Percentiles rank a stretch among this genome's conserved stretches.
phyloP scores from a whole-genome alignment of 441 rosid genomes.

The Aleurites moluccanus region DNA sequence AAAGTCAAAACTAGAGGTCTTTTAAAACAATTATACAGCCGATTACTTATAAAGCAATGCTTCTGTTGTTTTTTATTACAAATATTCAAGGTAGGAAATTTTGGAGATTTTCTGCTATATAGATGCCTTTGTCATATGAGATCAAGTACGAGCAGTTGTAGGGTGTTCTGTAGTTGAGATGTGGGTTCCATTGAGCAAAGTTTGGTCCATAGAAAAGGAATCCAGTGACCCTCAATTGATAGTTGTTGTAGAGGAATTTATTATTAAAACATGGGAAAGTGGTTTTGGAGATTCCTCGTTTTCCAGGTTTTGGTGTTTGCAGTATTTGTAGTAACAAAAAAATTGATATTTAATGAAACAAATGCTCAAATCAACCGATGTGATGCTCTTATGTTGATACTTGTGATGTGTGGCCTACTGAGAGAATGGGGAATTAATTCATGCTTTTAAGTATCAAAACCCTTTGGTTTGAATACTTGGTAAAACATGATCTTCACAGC shows the following conservation, averaged over 20 bases:
- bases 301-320: neutral
- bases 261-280: neutral
- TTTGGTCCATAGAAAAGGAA: neutral
- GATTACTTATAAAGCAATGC: neutral
- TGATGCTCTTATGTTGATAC: neutral
- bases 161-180: neutral
- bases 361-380: constrained; percentile 2
- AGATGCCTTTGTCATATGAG: too few species aligned
- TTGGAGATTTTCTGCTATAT: neutral
- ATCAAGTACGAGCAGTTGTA: neutral
- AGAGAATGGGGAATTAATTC: too few species aligned
- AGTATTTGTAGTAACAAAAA: neutral
- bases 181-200: neutral
- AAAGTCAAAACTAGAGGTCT: too few species aligned
- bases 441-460: too few species aligned
- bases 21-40: too few species aligned
- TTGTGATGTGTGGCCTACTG: neutral
- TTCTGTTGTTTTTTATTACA: neutral
- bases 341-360: neutral
- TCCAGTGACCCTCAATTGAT: neutral
- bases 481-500: too few species aligned
- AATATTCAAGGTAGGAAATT: neutral
- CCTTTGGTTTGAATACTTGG: too few species aligned
- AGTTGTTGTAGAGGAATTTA: neutral
- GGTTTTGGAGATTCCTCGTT: neutral